These are phyloP conservation scores for Hypoxylon sp. DNA, from an alignment of 2,329 filamentous ascomycete species.

Conservation along the genomic window DNA sequence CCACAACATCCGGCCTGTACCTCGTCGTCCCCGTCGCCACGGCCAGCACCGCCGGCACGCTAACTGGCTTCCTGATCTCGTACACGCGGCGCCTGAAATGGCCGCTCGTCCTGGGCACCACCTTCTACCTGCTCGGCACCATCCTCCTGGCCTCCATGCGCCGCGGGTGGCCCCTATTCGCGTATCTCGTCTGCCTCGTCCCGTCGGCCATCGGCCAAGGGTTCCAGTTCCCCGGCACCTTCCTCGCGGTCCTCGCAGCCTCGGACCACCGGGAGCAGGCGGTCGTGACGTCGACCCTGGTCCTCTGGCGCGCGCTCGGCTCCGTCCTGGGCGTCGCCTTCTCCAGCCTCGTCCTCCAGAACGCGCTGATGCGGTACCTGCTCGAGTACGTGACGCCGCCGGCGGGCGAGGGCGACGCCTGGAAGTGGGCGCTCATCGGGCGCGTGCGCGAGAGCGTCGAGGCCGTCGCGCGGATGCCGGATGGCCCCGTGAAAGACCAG, in stretches of 20 bases:
- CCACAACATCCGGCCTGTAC: constrained; percentile 78
- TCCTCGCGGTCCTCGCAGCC: constrained; percentile 71
- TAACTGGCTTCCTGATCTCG: constrained; percentile 72
- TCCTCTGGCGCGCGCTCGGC: constrained; percentile 78
- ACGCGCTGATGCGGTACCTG: constrained; percentile 72
- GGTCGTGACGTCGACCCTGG: constrained; percentile 76
- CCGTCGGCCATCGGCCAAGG: constrained; percentile 70
- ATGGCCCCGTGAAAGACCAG: constrained; percentile 59
- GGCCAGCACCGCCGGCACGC: constrained; percentile 65
- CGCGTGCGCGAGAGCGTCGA: constrained; percentile 66
- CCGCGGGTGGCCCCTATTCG: constrained; percentile 61
- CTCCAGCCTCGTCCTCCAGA: constrained; percentile 79
- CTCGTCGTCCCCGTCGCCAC: constrained; percentile 73
- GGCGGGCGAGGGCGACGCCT: constrained; percentile 40
- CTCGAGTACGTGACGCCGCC: constrained; percentile 62
- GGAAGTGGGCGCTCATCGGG: constrained; percentile 67
- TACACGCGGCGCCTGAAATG: constrained; percentile 70
- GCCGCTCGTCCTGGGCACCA: constrained; percentile 64
- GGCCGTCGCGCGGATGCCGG: constrained; percentile 60
- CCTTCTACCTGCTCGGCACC: constrained; percentile 63
- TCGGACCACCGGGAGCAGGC: constrained; percentile 72
- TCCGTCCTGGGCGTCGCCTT: constrained; percentile 78
- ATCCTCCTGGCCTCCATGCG: constrained; percentile 62
- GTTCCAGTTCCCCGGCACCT: constrained; percentile 72
- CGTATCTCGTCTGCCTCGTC: constrained; percentile 68